Conservation (phyloP, 768 basidiomycete species). For the Hygrophorus russula region DNA sequence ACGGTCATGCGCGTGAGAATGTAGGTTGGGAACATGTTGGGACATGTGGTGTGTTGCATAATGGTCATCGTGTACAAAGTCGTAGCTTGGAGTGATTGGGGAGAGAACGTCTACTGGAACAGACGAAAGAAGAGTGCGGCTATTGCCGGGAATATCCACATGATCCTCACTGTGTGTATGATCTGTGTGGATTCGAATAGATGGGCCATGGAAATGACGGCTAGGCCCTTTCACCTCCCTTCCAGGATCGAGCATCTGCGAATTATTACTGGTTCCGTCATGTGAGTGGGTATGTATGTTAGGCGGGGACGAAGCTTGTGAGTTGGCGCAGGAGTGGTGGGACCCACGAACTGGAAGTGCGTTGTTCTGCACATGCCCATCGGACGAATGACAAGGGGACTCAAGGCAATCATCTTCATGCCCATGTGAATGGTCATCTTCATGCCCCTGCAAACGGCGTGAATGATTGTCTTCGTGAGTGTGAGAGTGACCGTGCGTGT, state of each 20-base stretch:
- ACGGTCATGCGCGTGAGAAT: conserved; percentile 31
- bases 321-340: conserved; percentile 10
- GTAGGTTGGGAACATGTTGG: conserved; percentile 29
- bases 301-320: conserved; percentile 13
- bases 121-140: conserved; percentile 14
- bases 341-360: conserved; percentile 3
- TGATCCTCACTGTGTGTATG: conserved; percentile 7
- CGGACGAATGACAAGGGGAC: neutral
- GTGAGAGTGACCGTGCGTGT: conserved; percentile 14
- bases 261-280: conserved; percentile 8
- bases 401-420: neutral
- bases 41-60: conserved; percentile 26
- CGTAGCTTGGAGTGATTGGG: conserved; percentile 59
- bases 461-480: conserved; percentile 12
- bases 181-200: conserved; percentile 24
- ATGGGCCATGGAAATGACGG: conserved; percentile 27
- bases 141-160: conserved; percentile 13
- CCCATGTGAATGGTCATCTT: neutral
- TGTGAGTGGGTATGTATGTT: conserved; percentile 16
- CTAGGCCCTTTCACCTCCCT: neutral
- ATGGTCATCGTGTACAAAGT: conserved; percentile 26
- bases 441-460: conserved; percentile 4
- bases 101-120: conserved; percentile 23
- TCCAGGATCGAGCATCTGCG: neutral
- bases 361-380: conserved; percentile 14